Conservation (phyloP, 371 early-diverging fungal genomes). For the Mortierella polycephala region DNA sequence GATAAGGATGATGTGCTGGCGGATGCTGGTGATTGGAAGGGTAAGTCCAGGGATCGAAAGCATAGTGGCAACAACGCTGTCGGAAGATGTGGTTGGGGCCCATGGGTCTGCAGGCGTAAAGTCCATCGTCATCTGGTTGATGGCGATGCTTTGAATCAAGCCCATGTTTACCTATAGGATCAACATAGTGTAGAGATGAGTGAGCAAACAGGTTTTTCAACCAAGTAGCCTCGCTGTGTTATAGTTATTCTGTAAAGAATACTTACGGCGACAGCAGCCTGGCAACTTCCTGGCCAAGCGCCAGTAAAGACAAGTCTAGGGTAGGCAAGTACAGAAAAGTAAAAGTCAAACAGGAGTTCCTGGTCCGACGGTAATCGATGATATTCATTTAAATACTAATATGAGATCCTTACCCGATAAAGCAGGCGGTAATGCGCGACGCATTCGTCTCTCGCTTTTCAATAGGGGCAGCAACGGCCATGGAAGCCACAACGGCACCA, state of each 20-base stretch:
- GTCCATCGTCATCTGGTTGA: constrained; percentile 55
- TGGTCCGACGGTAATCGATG: not conserved
- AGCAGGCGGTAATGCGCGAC: constrained; percentile 41
- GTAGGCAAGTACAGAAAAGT: too few species aligned
- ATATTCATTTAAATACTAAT: too few species aligned
- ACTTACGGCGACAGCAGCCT: constrained; percentile 45
- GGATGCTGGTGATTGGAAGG: constrained; percentile 29
- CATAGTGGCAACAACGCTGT: constrained; percentile 40
- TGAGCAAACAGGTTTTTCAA: not conserved
- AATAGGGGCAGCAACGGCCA: constrained; percentile 33
- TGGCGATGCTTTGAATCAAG: constrained; percentile 30
- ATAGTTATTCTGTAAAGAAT: too few species aligned
- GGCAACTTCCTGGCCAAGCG: constrained; percentile 44
- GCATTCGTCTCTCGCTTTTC: constrained; percentile 36
- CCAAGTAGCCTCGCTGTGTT: too few species aligned
- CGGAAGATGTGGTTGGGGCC: constrained; percentile 40
- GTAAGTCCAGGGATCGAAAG: constrained; percentile 44
- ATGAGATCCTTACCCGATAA: constrained; percentile 21
- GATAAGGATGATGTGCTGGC: constrained; percentile 35
- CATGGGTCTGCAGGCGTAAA: constrained; percentile 37
- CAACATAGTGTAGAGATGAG: not conserved
- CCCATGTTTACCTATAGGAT: constrained; percentile 23
- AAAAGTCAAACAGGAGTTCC: not conserved
- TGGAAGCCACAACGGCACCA: constrained; percentile 21
- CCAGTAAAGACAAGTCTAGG: constrained; percentile 49